phyloP scores from a whole-genome alignment of 2,329 filamentous ascomycete species.

The Alternaria metachromatica region DNA sequence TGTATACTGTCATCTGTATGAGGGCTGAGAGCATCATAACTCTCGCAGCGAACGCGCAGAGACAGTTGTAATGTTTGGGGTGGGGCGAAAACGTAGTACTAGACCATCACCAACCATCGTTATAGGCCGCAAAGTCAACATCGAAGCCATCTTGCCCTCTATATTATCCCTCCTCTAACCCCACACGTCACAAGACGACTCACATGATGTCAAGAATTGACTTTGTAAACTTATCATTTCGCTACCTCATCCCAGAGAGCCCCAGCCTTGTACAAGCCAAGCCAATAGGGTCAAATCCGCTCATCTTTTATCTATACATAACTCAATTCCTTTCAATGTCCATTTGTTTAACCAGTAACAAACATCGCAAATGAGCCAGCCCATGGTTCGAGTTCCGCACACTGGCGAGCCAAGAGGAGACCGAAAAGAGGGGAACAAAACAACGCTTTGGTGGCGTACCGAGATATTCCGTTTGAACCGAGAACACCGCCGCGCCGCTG shows the following conservation, averaged over 20 bases:
- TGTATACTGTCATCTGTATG: background rate
- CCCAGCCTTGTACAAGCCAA: conserved; percentile 1
- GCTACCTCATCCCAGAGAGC: conserved; percentile 6
- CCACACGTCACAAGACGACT: background rate
- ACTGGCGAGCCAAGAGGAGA: conserved; percentile 7
- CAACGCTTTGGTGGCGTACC: conserved; percentile 18
- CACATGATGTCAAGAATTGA: background rate
- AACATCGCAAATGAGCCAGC: conserved; percentile 20
- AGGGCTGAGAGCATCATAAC: background rate
- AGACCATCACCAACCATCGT: background rate
- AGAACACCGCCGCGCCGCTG: background rate
- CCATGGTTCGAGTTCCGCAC: conserved; percentile 8
- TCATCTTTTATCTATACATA: conserved; percentile 19
- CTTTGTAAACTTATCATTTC: conserved; percentile 14
- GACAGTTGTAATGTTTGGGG: background rate
- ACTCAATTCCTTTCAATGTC: background rate
- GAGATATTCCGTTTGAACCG: conserved; percentile 10
- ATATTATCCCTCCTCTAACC: background rate
- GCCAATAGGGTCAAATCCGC: background rate
- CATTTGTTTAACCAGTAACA: conserved; percentile 2
- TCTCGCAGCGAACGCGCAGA: background rate
- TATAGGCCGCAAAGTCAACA: background rate
- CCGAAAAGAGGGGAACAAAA: background rate
- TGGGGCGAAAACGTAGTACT: background rate
- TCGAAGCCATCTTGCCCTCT: background rate